These are phyloP conservation scores for Henckelia pumila DNA, from an alignment of 257 asterid species.

Conservation along the genomic window DNA sequence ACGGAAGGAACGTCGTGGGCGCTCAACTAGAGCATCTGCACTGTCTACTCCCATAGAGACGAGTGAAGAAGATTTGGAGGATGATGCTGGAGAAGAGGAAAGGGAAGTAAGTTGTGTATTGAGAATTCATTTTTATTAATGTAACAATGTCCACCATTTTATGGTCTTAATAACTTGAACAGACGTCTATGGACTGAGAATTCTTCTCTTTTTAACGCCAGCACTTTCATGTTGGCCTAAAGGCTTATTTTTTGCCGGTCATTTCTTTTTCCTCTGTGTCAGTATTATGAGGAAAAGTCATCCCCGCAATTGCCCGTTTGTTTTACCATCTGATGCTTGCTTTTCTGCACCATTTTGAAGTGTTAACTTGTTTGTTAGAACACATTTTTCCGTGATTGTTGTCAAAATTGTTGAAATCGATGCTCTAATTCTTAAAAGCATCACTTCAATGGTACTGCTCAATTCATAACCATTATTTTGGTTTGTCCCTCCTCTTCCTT, in stretches of 20 bases:
- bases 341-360: background rate
- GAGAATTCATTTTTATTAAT: background rate
- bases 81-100: slow-evolving; percentile 98
- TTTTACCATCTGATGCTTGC: background rate
- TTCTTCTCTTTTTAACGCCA: background rate
- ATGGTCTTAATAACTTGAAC: background rate
- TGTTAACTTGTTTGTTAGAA: background rate
- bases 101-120: slow-evolving; percentile 67
- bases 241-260: too few species aligned
- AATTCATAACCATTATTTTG: slow-evolving; percentile 10
- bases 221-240: background rate
- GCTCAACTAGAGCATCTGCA: slow-evolving; percentile 93
- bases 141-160: too few species aligned
- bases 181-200: background rate
- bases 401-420: background rate
- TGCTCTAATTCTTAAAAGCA: background rate
- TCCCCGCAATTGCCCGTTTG: too few species aligned
- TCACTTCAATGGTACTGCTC: background rate
- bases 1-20: slow-evolving; percentile 90
- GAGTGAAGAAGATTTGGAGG: slow-evolving; percentile 72
- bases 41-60: slow-evolving; percentile 71
- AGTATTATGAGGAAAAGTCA: too few species aligned
- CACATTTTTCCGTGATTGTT: background rate
- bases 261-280: too few species aligned
- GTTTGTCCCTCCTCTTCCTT: slow-evolving; percentile 5